phyloP scores from a whole-genome alignment of 1,284 basidiomycete species.

The Hemileccinum hortonii region DNA sequence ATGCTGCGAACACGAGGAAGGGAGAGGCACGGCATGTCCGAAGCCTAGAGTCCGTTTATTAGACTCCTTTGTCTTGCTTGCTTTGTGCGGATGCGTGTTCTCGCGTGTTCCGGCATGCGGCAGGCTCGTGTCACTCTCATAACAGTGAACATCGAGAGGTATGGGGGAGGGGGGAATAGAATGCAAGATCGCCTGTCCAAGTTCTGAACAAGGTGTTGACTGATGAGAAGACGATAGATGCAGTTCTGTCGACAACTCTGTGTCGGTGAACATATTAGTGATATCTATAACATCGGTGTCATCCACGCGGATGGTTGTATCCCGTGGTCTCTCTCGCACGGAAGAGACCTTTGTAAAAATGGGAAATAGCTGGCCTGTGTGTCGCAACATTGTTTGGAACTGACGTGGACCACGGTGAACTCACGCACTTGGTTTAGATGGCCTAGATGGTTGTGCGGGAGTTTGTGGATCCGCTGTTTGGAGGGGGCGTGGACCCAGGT shows the following conservation, averaged over 20 bases:
- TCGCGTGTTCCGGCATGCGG: slow-evolving; percentile 4
- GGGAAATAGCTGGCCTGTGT: slow-evolving; percentile 27
- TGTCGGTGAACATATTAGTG: slow-evolving; percentile 14
- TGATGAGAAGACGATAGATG: slow-evolving; percentile 7
- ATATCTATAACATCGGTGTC: slow-evolving; percentile 20
- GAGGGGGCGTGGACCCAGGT: neutral
- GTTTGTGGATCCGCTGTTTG: neutral
- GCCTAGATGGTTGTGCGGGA: neutral
- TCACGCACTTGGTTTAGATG: slow-evolving; percentile 21
- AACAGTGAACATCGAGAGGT: neutral
- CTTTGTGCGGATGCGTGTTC: neutral
- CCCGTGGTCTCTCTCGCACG: slow-evolving; percentile 1
- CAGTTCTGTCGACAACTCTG: slow-evolving; percentile 16
- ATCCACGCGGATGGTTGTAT: slow-evolving; percentile 6
- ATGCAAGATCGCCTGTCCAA: slow-evolving; percentile 3
- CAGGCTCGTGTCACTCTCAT: slow-evolving; percentile 8
- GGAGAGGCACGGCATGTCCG: slow-evolving; percentile 43
- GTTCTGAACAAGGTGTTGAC: slow-evolving; percentile 14
- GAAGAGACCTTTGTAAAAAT: slow-evolving; percentile 23
- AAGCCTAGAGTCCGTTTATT: slow-evolving; percentile 5
- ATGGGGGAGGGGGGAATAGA: slow-evolving; percentile 8
- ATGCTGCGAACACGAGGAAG: slow-evolving; percentile 57
- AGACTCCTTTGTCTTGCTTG: slow-evolving; percentile 4
- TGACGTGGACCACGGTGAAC: neutral
- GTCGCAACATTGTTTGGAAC: slow-evolving; percentile 1